Evolutionary conservation across 139 green algal genomes (phyloP).

Genomic region (Picochlorum sp.): DNA sequence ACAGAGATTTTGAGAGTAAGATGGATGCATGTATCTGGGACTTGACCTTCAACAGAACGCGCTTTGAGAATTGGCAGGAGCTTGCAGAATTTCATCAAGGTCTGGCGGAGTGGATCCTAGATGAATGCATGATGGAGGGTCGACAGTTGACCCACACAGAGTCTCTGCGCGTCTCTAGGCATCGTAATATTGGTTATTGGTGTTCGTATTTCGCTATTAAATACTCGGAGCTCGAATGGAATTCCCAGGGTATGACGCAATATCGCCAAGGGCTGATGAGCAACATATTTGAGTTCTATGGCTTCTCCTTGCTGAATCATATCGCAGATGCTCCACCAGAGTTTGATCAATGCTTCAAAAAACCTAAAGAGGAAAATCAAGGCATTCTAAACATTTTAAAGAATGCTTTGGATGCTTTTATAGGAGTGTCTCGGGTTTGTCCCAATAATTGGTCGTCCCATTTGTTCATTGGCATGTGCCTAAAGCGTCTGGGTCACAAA

Average conservation of each 20-base stretch:
- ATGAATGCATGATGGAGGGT: background rate
- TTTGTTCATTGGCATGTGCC: constrained; percentile 2
- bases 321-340: background rate
- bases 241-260: background rate
- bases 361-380: background rate
- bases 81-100: background rate
- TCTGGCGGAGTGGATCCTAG: background rate
- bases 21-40: background rate
- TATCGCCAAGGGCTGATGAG: background rate
- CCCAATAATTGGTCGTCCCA: background rate
- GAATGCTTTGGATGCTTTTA: constrained; percentile 4
- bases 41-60: background rate
- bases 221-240: background rate
- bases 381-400: background rate
- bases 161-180: background rate
- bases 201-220: background rate
- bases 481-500: background rate
- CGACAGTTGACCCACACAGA: too few species aligned
- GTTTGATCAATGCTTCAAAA: constrained; percentile 4
- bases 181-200: constrained; percentile 2
- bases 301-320: constrained; percentile 4
- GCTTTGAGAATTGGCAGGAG: background rate
- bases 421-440: background rate
- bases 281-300: background rate
- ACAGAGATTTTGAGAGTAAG: background rate